Evolutionary conservation across 331 rosid genomes (phyloP), one percentile per base, ranked within the genome.

Genomic region (Stylosanthes scabra): DNA sequence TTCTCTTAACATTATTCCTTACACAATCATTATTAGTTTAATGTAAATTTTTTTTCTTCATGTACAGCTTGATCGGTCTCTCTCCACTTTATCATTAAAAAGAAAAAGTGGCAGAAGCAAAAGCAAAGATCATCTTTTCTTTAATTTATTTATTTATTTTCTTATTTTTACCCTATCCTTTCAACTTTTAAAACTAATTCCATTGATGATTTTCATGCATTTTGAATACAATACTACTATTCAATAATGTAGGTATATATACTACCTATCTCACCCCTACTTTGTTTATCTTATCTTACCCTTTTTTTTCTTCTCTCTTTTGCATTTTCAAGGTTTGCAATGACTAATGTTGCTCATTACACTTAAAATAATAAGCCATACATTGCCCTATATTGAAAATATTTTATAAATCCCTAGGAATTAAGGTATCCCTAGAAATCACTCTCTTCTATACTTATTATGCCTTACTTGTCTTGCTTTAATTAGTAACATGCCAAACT

Each of bases 401-500:
- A 86, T 84, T 64, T 82, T 80, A 86, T 77, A 86, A 88, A 93
- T 88, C 90, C 98, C 97, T 59, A 93, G 83, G 86, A 78, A 20
- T 20, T 20, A 20, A 71, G 82, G 90, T 77, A 85, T 85, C 80
- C 85, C 85, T 79, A 76, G 78, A 87, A 63, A 83, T 79, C 71
- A 58, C 54, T 63, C 77, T 83, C 83, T 64, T 42, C 51, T 85
- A 78, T 85, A 71, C 81, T 51, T 58, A 72, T 73, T 73, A 70
- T 78, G 68, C 73, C 72, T 74, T 78, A n/a, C n/a, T n/a, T n/a
- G n/a, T n/a, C n/a, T n/a, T n/a, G 68, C 66, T 85, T 83, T 85
- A 42, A 7, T 42, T 42, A 77, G 88, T 85, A 87, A 88, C 91
- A 88, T 90, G 93, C 93, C 91, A 88, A 87, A 85, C 86, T 88